Conservation (phyloP, 495 filamentous ascomycete genomes). For the Physcia stellaris region DNA sequence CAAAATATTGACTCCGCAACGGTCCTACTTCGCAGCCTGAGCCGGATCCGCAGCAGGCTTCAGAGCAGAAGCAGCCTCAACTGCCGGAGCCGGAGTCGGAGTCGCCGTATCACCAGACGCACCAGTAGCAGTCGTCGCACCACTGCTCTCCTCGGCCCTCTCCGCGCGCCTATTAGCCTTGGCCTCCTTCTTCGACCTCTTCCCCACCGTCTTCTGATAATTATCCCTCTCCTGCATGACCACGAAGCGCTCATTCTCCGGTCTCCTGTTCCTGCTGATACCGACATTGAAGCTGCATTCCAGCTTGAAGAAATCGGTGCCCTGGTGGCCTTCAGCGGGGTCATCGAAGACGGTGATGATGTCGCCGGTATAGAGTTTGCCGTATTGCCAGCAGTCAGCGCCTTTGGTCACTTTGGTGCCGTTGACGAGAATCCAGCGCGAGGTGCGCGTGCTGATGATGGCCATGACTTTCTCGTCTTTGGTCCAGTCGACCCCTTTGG, state of each 20-base stretch:
- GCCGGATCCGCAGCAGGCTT: too few relatives aligned
- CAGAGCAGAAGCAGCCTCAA: not conserved
- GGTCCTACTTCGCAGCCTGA: too few relatives aligned
- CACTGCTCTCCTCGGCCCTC: conserved; percentile 4
- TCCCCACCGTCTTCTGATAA: too few relatives aligned
- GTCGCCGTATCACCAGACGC: not conserved
- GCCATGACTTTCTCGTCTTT: conserved; percentile 37
- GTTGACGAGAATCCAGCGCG: conserved; percentile 59
- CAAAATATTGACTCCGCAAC: too few relatives aligned
- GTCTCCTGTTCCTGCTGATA: conserved; percentile 31
- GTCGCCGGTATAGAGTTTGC: conserved; percentile 59
- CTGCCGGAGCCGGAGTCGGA: not conserved
- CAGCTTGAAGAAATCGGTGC: conserved; percentile 33
- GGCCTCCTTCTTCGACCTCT: not conserved
- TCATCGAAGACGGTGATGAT: conserved; percentile 46
- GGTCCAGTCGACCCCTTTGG: conserved; percentile 44
- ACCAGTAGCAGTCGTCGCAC: not conserved
- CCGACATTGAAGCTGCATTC: conserved; percentile 41
- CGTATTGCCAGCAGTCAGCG: conserved; percentile 41
- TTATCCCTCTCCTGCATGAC: conserved; percentile 23
- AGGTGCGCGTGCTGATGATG: conserved; percentile 60
- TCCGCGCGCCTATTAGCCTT: not conserved
- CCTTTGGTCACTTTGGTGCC: conserved; percentile 38
- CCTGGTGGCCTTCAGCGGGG: conserved; percentile 1
- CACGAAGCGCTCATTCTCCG: conserved; percentile 12